Conservation (phyloP, 2,329 filamentous ascomycete species). For the Daldinia eschscholtzii region DNA sequence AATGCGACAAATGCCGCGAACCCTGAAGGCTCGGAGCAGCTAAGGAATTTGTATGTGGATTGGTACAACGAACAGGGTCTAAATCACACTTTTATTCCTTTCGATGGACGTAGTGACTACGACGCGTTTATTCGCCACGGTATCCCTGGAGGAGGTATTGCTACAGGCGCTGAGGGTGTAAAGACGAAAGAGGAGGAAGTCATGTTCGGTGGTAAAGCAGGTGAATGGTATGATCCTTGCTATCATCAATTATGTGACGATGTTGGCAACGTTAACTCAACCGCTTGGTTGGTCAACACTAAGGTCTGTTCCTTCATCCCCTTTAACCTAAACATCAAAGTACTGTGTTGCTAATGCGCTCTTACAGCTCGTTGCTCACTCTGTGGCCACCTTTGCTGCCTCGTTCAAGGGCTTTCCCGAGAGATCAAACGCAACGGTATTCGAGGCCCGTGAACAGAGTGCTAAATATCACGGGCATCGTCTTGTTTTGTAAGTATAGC, state of each 20-base stretch:
- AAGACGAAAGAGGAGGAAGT: constrained; percentile 76
- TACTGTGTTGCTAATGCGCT: constrained; percentile 33
- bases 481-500: constrained; percentile 58
- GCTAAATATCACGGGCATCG: constrained; percentile 65
- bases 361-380: constrained; percentile 73
- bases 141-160: constrained; percentile 81
- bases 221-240: constrained; percentile 69
- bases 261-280: constrained; percentile 68
- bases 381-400: constrained; percentile 76
- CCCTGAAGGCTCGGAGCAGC: constrained; percentile 77
- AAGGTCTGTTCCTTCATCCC: constrained; percentile 59
- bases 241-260: constrained; percentile 74
- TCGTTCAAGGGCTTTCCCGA: constrained; percentile 76
- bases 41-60: constrained; percentile 75
- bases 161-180: constrained; percentile 81
- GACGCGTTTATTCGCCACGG: constrained; percentile 79
- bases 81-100: constrained; percentile 78
- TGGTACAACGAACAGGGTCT: constrained; percentile 73
- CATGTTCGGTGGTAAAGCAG: constrained; percentile 78
- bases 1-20: constrained; percentile 77
- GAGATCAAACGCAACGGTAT: constrained; percentile 55
- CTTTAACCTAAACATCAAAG: not conserved
- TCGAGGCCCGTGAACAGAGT: constrained; percentile 52
- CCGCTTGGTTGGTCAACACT: constrained; percentile 72
- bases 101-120: constrained; percentile 85